Base-by-base conservation (phyloP, 2,329 filamentous ascomycete species). In the Cylindrodendrum hubeiense region DNA sequence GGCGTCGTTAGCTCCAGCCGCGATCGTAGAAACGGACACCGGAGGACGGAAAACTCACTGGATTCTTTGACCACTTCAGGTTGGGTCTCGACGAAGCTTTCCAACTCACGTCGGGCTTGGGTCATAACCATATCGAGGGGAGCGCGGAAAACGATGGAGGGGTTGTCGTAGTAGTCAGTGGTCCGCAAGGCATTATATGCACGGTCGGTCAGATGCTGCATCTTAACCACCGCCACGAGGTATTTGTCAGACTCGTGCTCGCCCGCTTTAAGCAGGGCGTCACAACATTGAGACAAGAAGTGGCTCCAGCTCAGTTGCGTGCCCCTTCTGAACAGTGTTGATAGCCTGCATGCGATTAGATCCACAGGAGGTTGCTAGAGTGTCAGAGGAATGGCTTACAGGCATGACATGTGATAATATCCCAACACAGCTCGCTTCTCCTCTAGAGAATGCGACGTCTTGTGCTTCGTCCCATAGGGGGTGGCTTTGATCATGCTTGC, bases 391-490 rank as follows among this genome's bases (percentile, higher is more conserved):
- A 3, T 7, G 3, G 6, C 2, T 39, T 69, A 79, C 79, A 80
- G 50, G 0, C 77, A 79, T 6, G 76, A 75, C 2, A 80, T 53
- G 24, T 82, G 82, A 43, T 80, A 84, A 53, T 77, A 76, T 0
- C 81, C 82, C 1, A 84, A 66, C 3, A 81, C 71, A 0, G 82
- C 77, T 0, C 82, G 78, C 66, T 80, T 80, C 34, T 83, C 81
- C 0, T 79, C 75, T 0, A 75, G 60, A 3, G 75, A 75, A 15
- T 79, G 80, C 1, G 71, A 56, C 0, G 47, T 44, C 19, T 68
- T 73, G 2, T 63, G 5, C 49, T 66, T 59, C 0, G 63, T 63
- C 2, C 67, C 54, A 13, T 50, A 67, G 0, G 69, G 51, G 8
- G 49, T 67, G 0, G 68, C 30, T 5, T 71, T 72, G 13, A 64